Base-by-base conservation (phyloP, 2,329 filamentous ascomycete species). In the Trichoderma endophyticum region DNA sequence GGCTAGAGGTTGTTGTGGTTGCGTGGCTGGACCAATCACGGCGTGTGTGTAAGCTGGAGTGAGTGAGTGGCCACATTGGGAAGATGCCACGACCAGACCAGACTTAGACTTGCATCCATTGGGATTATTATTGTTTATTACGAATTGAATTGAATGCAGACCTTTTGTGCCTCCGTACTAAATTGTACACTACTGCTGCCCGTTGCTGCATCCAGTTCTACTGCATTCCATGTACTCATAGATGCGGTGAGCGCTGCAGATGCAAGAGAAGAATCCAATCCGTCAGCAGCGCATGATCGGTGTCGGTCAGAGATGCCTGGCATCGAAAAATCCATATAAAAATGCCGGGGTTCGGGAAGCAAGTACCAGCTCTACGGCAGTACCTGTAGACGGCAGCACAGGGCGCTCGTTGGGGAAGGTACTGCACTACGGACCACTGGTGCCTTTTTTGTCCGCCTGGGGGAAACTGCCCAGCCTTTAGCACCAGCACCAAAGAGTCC, bases 351-450 rank as follows among this genome's bases (percentile, higher is more conserved):
- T 51, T 32, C 12, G 8, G 1, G 15, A 15, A 32, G 56, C 36
- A 59, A 60, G 56, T 68, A 68, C 51, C 32, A 67, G 64, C 64
- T 43, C 64, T 59, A 59, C 64, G 24, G 64, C 43, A 48, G 64
- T 30, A 57, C 51, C 64, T 59, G 64, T 59, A 67, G 51, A 43
- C 24, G 64, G 34, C 64, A 59, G 64, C 64, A 67, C 64, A 67
- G 64, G 54, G 54, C 54, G 18, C 65, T 67, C 36, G 26, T 60
- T 68, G 54, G 21, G 54, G 65, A 68, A 68, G 65, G 65, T 68
- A 54, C 51, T 18, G 39, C 39, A 43, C 39, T 43, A 43, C 15
- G 39, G 39, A 9, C 15, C 15, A 36, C 30, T 43, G 21, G 63
- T 15, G 14, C n/a, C n/a, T 12, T 56, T 54, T 67, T 32, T 34